phyloP scores from a whole-genome alignment of 2,329 filamentous ascomycete species.

The Ambrosiella beaveri region DNA sequence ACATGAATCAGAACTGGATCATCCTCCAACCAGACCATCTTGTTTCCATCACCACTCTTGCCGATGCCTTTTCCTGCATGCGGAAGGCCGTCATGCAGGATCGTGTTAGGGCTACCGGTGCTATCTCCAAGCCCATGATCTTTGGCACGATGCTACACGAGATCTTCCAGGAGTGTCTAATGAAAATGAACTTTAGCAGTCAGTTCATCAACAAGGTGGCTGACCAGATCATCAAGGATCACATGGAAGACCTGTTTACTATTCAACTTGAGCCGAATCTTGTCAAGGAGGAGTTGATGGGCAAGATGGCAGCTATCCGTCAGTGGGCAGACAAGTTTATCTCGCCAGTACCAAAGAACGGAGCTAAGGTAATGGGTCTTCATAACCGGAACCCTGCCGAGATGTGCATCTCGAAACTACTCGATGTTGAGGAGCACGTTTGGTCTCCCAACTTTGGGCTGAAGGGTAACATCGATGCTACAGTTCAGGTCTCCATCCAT shows the following conservation, averaged over 20 bases:
- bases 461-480: conserved; percentile 96
- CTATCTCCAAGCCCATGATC: conserved; percentile 61
- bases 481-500: conserved; percentile 69
- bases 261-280: conserved; percentile 59
- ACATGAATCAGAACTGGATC: conserved; percentile 67
- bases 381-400: conserved; percentile 58
- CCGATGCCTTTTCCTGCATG: conserved; percentile 87
- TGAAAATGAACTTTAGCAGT: conserved; percentile 64
- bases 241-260: conserved; percentile 78
- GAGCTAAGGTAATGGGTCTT: conserved; percentile 56
- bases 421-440: conserved; percentile 93
- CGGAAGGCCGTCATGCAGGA: conserved; percentile 87
- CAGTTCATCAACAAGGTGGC: conserved; percentile 50
- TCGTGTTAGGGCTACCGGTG: conserved; percentile 76
- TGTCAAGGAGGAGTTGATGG: conserved; percentile 62
- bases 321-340: conserved; percentile 76
- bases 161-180: conserved; percentile 79
- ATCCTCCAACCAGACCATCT: conserved; percentile 91
- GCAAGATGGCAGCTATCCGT: conserved; percentile 67
- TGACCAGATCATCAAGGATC: conserved; percentile 49
- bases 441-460: conserved; percentile 97
- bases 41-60: conserved; percentile 84
- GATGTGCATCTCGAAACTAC: conserved; percentile 79
- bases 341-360: conserved; percentile 46
- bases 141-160: conserved; percentile 92